Evolutionary conservation across 106 monocot genomes (phyloP).

Genomic region (Dendrobium catenatum): DNA sequence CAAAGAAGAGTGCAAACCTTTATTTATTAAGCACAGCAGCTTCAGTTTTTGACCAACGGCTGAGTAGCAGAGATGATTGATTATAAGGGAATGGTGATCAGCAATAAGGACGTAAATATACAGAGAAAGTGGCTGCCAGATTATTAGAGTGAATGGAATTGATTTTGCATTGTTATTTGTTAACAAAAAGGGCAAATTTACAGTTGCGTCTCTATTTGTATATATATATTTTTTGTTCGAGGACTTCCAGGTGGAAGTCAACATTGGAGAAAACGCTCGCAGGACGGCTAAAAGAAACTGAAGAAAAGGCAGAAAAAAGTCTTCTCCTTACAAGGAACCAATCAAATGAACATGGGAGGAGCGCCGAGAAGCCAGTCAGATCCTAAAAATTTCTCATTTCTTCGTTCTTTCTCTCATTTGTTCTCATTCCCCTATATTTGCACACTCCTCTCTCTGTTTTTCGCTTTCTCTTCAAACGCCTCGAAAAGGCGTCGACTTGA

Average conservation of each 20-base stretch:
- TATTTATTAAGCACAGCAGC: no score
- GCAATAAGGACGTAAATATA: no score
- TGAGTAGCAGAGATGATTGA: no score
- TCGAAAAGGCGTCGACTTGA: neutral
- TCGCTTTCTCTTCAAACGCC: neutral
- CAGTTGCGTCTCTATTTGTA: no score
- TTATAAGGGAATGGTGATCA: no score
- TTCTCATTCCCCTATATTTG: neutral
- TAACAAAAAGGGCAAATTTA: no score
- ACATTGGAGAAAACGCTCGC: neutral
- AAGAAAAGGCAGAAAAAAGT: neutral
- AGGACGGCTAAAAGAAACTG: neutral
- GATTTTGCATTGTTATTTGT: no score
- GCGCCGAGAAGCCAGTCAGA: neutral
- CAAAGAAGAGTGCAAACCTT: no score
- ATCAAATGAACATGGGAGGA: neutral
- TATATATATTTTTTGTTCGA: no score
- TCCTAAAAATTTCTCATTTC: neutral
- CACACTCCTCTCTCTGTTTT: neutral
- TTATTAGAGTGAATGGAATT: no score
- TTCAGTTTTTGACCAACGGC: no score
- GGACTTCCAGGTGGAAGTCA: neutral
- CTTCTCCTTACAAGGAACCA: neutral
- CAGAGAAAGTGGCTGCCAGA: no score
- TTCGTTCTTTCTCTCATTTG: neutral